Evolutionary conservation across 805 yeast species (phyloP), one percentile per base, ranked within the genome.

Genomic region (Candida loeiensis): DNA sequence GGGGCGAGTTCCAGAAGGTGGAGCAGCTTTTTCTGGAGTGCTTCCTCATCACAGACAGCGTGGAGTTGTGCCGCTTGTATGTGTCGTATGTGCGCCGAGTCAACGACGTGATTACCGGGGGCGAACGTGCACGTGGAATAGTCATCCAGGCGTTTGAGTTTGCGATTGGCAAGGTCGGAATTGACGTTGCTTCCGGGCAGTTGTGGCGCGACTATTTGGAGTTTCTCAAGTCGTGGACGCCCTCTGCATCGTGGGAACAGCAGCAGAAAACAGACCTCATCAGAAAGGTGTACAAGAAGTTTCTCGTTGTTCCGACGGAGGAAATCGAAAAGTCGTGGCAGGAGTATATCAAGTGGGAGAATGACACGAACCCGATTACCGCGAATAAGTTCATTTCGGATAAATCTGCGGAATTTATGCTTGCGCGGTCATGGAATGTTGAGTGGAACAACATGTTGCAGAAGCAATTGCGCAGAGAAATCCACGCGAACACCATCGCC

Each of bases 361-460:
- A 81, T 51, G 82, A 80, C 27, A 64, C 80, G 14, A 85, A 84
- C 54, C 69, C 83, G 25, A 66, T 82, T 14, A 84, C 90, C 3
- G 93, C 96, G 3, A 79, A 95, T 53, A 87, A 86, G 59, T 80
- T 83, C 55, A 81, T 90, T 39, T 80, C 85, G 32, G 97, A 90
- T 50, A 73, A 79, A 45, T 84, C 95, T 9, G 80, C 85, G 3
- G 83, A 79, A 11, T 93, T 89, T 56, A 86, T 91, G 96, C 79
- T 76, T 48, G 90, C 96, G 2, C 73, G 96, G 46, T 75, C 93
- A 0, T 71, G 85, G 64, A 77, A 78, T 45, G 79, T 77, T 30
- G 95, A 86, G 54, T 77, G 88, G 74, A 67, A 71, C 9, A 76
- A 77, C 45, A 47, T 82, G 3, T 77, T 87, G 0, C 63, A 65